Base-by-base conservation (phyloP, 148 eudicot species). In the Rhododendron henanense region DNA sequence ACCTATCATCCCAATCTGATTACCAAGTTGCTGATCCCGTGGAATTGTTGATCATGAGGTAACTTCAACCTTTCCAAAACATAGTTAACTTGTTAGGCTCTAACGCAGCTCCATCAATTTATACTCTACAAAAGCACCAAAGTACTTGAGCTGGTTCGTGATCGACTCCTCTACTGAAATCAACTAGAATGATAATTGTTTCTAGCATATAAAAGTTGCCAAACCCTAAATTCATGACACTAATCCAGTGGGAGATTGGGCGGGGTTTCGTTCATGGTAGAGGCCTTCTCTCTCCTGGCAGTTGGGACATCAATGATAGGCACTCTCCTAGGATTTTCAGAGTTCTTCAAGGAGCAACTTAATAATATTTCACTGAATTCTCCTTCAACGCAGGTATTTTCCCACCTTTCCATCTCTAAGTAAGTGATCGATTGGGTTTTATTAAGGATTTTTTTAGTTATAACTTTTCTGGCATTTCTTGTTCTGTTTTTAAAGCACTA, bases 281-380 rank as follows among this genome's bases (percentile, higher is more conserved):
- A 92, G 86, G 89, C 94, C 33, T 93, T 93, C 85, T 91, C 94
- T 0, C 91, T 93, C 83, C 88, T 93, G 81, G 95, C 94, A 39
- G 87, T 93, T 10, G 95, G 92, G 39, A 92, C 95, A 41, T 93
- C 95, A 16, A 84, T 91, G 44, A 91, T 91, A 53, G 94, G 95
- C 79, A 92, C 94, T 63, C 90, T 93, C 77, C 83, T 93, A 51
- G 81, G 93, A 82, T 93, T 93, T 87, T 89, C 92, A 11, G 90
- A 89, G 90, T 92, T 93, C 88, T 90, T 89, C 89, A 92, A 89
- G 85, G 95, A 93, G 85, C 95, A 92, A 82, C 88, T 93, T 16
- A 88, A 85, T 76, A 75, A 44, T 55, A 41, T 89, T 10, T 81
- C 88, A 16, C 44, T 21, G 55, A 2, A 82, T 84, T 82, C 88